A percentile compares a stretch with the other conserved stretches of the same genome.
These are phyloP conservation scores for Marchantia polymorpha DNA, from an alignment of 225 moss, liverwort and hornwort species.

Conservation along the genomic window DNA sequence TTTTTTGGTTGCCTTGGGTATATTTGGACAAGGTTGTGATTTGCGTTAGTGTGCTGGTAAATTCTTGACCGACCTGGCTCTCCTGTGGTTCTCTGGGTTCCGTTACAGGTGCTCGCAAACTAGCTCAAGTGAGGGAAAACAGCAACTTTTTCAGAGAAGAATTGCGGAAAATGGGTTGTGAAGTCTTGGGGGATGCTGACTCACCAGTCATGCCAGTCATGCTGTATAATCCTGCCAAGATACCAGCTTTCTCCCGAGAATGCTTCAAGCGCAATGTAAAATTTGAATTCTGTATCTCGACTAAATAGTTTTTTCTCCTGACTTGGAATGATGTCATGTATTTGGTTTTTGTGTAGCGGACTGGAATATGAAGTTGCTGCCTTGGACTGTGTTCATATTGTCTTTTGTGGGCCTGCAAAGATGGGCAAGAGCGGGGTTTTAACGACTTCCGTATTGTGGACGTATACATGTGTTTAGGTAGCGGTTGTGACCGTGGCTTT, in stretches of 20 bases:
- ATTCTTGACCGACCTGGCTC: background rate
- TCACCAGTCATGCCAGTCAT: constrained; percentile 98
- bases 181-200: constrained; percentile 86
- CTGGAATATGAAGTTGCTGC: background rate
- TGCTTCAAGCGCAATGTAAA: constrained; percentile 92
- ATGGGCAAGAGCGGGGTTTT: background rate
- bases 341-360: background rate
- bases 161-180: constrained; percentile 83
- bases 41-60: background rate
- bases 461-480: constrained; percentile 49
- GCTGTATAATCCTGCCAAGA: constrained; percentile 98
- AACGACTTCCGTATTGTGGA: background rate
- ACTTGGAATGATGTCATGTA: background rate
- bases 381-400: background rate
- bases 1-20: background rate
- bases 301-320: background rate
- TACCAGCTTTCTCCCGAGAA: constrained; percentile 93
- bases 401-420: background rate
- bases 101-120: constrained; percentile 71
- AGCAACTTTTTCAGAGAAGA: constrained; percentile 86
- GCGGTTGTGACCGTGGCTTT: constrained; percentile 91
- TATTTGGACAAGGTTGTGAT: background rate
- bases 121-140: constrained; percentile 77
- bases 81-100: background rate
- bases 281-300: background rate